These are phyloP conservation scores for Chlorophyllum brunneum DNA, from an alignment of 768 basidiomycete species.

Conservation along the genomic window DNA sequence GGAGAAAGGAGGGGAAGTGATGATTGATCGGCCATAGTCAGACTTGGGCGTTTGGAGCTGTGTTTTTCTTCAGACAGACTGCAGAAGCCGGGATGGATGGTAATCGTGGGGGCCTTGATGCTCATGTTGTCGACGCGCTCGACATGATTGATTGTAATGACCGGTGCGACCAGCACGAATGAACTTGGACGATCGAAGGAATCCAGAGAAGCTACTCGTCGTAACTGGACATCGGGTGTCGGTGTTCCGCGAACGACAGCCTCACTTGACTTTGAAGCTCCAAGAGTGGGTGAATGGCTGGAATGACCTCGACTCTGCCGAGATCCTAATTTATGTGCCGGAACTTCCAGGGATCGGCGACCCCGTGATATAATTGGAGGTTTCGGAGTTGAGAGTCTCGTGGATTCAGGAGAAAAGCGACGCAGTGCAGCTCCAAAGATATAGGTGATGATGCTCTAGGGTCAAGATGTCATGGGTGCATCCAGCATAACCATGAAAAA, in stretches of 20 bases:
- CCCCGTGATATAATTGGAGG: neutral
- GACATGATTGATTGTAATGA: constrained; percentile 12
- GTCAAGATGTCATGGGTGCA: neutral
- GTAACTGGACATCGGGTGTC: neutral
- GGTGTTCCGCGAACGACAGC: neutral
- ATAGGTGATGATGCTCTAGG: constrained; percentile 8
- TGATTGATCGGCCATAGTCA: constrained; percentile 8
- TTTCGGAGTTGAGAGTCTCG: neutral
- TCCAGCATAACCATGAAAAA: neutral
- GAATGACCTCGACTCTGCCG: neutral
- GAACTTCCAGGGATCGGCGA: neutral
- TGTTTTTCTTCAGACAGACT: neutral
- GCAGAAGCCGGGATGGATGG: neutral
- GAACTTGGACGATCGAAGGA: neutral
- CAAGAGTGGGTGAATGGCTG: neutral
- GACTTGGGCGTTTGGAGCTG: neutral
- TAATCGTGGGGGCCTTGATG: constrained; percentile 5
- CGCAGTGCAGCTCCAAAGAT: constrained; percentile 6
- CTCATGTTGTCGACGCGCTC: constrained; percentile 8
- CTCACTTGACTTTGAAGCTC: neutral
- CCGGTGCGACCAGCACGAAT: constrained; percentile 5
- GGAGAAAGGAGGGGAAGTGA: constrained; percentile 11
- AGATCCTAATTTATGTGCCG: neutral
- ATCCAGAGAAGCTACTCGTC: constrained; percentile 4
- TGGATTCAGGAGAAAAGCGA: neutral